These are phyloP conservation scores for Casuarina glauca DNA, from an alignment of 306 rosid genomes.

Conservation along the genomic window DNA sequence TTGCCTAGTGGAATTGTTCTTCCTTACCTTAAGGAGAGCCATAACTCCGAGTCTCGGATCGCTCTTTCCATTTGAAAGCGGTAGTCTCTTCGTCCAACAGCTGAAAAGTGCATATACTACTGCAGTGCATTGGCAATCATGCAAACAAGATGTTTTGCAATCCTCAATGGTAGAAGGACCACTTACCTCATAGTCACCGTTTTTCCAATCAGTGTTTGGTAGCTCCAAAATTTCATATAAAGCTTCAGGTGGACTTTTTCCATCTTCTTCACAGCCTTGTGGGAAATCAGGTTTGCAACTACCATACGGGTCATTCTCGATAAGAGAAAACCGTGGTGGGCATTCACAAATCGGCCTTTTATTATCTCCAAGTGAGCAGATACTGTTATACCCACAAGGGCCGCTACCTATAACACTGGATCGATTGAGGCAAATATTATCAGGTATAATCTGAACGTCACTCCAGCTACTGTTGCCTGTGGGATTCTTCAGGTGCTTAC, in stretches of 20 bases:
- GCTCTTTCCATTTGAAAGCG: conserved; percentile 25
- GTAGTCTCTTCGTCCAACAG: conserved; percentile 30
- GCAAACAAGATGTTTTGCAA: conserved; percentile 28
- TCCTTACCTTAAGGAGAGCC: conserved; percentile 28
- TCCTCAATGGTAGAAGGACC: neutral
- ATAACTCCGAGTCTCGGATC: neutral
- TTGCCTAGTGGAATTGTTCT: conserved; percentile 5
- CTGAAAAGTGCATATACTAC: neutral
- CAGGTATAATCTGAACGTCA: too few relatives aligned
- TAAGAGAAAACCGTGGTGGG: conserved; percentile 1
- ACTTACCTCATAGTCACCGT: too few relatives aligned
- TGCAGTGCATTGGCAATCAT: conserved; percentile 31
- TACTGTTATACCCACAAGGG: neutral
- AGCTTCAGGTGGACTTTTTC: too few relatives aligned
- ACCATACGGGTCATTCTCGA: too few relatives aligned
- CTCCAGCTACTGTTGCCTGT: too few relatives aligned
- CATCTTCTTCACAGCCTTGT: too few relatives aligned
- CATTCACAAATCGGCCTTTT: conserved; percentile 19
- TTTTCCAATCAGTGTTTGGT: too few relatives aligned
- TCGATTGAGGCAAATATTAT: too few relatives aligned
- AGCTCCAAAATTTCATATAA: too few relatives aligned
- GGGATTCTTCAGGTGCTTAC: conserved; percentile 30
- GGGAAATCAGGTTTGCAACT: too few relatives aligned
- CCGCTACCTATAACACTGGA: neutral
- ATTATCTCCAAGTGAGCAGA: neutral